phyloP scores from a whole-genome alignment of 441 rosid genomes.

The Corymbia calophylla region DNA sequence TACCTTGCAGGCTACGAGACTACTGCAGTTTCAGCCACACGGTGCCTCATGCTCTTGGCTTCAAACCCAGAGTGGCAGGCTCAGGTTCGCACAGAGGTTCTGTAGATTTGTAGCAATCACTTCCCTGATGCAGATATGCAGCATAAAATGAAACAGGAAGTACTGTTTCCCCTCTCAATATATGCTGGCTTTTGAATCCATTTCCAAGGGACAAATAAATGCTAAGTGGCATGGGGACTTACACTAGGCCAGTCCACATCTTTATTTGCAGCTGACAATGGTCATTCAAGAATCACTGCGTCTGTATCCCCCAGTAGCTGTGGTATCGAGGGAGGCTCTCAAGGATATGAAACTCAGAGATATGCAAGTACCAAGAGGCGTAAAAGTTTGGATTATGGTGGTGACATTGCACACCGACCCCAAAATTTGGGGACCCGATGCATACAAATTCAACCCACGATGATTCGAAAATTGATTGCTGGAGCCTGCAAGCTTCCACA shows the following conservation, averaged over 20 bases:
- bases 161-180: background rate
- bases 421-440: background rate
- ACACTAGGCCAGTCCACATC: background rate
- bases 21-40: constrained; percentile 13
- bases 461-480: background rate
- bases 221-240: background rate
- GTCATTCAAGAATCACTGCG: constrained; percentile 21
- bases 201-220: background rate
- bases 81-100: constrained; percentile 7
- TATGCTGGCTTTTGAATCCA: no score
- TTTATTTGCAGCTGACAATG: constrained; percentile 1
- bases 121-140: background rate
- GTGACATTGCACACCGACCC: background rate
- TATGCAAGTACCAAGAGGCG: constrained; percentile 18
- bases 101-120: background rate
- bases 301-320: constrained; percentile 9
- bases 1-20: constrained; percentile 24
- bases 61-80: constrained; percentile 24
- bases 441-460: background rate
- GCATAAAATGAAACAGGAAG: constrained; percentile 18
- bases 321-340: constrained; percentile 16
- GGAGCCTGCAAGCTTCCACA: background rate
- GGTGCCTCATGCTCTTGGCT: constrained; percentile 25
- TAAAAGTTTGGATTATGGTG: constrained; percentile 11
- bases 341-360: constrained; percentile 8